Percentiles rank a stretch among this genome's conserved stretches.
phyloP scores from a whole-genome alignment of 345 rosid species.

The Populus davidiana region DNA sequence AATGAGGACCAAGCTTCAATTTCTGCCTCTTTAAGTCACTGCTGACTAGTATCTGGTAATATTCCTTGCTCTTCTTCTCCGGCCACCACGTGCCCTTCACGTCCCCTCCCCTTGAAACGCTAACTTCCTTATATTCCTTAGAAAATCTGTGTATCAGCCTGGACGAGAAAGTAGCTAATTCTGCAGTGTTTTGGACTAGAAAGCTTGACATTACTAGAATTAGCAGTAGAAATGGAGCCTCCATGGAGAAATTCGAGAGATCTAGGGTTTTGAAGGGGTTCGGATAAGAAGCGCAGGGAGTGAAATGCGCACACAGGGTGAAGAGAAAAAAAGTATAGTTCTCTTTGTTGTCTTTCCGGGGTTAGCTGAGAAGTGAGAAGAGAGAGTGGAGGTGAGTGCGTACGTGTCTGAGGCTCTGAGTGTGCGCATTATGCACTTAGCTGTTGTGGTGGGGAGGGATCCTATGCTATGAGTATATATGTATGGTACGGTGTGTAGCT shows the following conservation, averaged over 20 bases:
- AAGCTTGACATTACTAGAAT: slow-evolving; percentile 10
- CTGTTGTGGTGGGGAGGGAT: too few relatives aligned
- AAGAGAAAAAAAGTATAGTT: too few relatives aligned
- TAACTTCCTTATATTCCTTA: slow-evolving; percentile 49
- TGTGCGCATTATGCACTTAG: too few relatives aligned
- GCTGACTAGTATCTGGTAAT: slow-evolving; percentile 46
- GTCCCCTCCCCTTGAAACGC: slow-evolving; percentile 24
- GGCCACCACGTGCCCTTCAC: slow-evolving; percentile 38
- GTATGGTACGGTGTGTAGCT: too few relatives aligned
- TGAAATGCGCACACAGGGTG: too few relatives aligned
- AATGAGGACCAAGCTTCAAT: slow-evolving; percentile 64
- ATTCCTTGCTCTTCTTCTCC: slow-evolving; percentile 54
- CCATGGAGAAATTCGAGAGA: neutral
- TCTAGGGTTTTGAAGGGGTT: too few relatives aligned
- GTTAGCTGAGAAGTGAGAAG: too few relatives aligned
- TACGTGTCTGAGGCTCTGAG: too few relatives aligned
- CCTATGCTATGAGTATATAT: too few relatives aligned
- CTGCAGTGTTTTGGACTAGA: neutral
- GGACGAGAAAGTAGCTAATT: slow-evolving; percentile 39
- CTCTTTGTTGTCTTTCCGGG: too few relatives aligned
- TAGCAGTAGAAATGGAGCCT: neutral
- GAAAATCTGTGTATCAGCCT: slow-evolving; percentile 81
- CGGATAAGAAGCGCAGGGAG: too few relatives aligned
- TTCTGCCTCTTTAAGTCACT: slow-evolving; percentile 63
- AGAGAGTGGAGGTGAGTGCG: too few relatives aligned